A percentile compares a stretch with the other conserved stretches of the same genome.
Evolutionary conservation across 2,329 filamentous ascomycete genomes (phyloP).

Genomic region (Pyrenochaeta sp.): DNA sequence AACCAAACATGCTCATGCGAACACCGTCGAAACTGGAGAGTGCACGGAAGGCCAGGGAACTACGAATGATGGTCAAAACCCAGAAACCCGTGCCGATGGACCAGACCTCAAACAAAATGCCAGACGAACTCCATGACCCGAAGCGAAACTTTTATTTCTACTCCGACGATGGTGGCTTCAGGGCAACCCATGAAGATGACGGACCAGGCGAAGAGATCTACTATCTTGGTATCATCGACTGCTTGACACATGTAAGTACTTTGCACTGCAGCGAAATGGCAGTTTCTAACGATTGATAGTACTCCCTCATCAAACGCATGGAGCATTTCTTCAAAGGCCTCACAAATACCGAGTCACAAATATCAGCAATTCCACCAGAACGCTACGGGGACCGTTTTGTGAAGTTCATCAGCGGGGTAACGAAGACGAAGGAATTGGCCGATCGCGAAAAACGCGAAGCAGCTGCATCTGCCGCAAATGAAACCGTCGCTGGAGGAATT

Average conservation of each 20-base stretch:
- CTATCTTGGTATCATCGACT: constrained; percentile 98
- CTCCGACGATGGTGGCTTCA: constrained; percentile 89
- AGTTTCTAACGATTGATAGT: constrained; percentile 62
- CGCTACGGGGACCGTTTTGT: constrained; percentile 94
- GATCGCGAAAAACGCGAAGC: constrained; percentile 60
- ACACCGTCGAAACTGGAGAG: constrained; percentile 95
- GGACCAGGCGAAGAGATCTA: constrained; percentile 89
- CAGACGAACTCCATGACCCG: constrained; percentile 75
- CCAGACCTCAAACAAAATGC: constrained; percentile 83
- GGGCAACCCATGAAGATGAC: constrained; percentile 91
- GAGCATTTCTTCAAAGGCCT: constrained; percentile 98
- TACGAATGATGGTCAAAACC: constrained; percentile 89
- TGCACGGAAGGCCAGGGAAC: constrained; percentile 85
- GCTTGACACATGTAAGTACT: constrained; percentile 86
- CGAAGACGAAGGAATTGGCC: constrained; percentile 87
- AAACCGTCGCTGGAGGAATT: constrained; percentile 50
- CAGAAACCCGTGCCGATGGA: constrained; percentile 95
- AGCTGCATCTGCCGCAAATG: constrained; percentile 38
- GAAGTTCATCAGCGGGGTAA: constrained; percentile 88
- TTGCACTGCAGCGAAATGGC: neutral
- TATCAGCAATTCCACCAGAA: constrained; percentile 89
- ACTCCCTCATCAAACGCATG: constrained; percentile 90
- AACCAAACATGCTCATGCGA: constrained; percentile 76
- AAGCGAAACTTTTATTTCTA: constrained; percentile 86
- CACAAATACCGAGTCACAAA: constrained; percentile 81